These are phyloP conservation scores for Silene conica DNA, from an alignment of 148 eudicot genomes.

Conservation along the genomic window DNA sequence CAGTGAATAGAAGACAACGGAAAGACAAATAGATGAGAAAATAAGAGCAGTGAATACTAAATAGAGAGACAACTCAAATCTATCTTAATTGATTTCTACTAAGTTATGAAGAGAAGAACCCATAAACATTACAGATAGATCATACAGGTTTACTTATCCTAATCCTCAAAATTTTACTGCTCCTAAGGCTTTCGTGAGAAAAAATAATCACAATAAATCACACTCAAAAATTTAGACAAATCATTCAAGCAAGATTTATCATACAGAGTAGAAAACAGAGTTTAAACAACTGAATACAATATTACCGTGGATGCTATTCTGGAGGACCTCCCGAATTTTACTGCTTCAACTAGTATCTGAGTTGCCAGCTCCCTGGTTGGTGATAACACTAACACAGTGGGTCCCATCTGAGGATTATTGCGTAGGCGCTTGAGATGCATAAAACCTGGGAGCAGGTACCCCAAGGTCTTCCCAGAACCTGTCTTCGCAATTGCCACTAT, in stretches of 20 bases:
- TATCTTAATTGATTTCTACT: neutral
- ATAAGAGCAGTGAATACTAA: neutral
- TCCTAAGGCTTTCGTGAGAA: neutral
- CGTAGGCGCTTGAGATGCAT: slow-evolving; percentile 57
- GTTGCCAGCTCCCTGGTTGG: slow-evolving; percentile 97
- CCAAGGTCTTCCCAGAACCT: slow-evolving; percentile 88
- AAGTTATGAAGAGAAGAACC: neutral
- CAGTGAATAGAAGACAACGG: neutral
- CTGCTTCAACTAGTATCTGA: slow-evolving; percentile 92
- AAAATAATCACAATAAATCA: neutral
- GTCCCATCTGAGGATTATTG: slow-evolving; percentile 74
- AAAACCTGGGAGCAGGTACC: slow-evolving; percentile 84
- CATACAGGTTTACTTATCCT: neutral
- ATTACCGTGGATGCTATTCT: slow-evolving; percentile 66
- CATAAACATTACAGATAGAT: neutral
- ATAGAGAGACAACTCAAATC: too few relatives aligned
- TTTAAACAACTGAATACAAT: neutral
- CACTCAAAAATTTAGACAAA: neutral
- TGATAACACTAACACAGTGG: slow-evolving; percentile 82
- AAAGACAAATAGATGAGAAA: neutral
- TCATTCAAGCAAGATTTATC: neutral
- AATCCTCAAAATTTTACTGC: neutral
- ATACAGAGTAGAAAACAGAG: neutral
- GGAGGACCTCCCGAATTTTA: slow-evolving; percentile 74
- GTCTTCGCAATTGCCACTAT: slow-evolving; percentile 92